Evolutionary conservation across 352 stramenopile species (phyloP).

Genomic region (Pythium volutum): DNA sequence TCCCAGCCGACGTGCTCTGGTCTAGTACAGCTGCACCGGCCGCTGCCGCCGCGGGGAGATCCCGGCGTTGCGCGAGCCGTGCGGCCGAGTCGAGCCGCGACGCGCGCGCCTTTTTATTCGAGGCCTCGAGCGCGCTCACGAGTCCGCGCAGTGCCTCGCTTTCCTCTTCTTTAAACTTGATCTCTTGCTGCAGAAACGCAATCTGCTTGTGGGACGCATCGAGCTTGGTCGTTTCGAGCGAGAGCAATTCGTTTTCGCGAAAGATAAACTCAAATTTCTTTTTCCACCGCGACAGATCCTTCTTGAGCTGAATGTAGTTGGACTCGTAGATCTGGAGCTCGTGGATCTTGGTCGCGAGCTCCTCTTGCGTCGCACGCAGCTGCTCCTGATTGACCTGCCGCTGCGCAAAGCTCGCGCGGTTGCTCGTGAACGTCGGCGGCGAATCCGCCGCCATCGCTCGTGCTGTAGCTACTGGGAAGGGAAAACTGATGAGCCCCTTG

Average conservation of each 20-base stretch:
- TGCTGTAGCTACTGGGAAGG: not conserved
- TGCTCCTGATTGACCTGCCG: conserved; percentile 55
- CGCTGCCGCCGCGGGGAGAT: conserved; percentile 26
- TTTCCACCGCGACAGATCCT: conserved; percentile 77
- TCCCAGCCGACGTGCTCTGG: conserved; percentile 9
- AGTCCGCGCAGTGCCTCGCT: conserved; percentile 65
- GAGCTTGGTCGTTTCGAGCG: conserved; percentile 81
- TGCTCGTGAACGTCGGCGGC: conserved; percentile 46
- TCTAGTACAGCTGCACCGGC: conserved; percentile 32
- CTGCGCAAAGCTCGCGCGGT: conserved; percentile 63
- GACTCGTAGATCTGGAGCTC: conserved; percentile 81
- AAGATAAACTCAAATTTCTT: conserved; percentile 89
- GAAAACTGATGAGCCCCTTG: not conserved
- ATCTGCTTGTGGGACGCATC: conserved; percentile 82
- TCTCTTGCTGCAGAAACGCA: conserved; percentile 78
- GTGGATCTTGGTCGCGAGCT: conserved; percentile 71
- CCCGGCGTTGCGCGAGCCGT: conserved; percentile 25
- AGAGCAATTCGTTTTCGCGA: conserved; percentile 81
- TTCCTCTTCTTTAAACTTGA: conserved; percentile 85
- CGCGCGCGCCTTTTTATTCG: conserved; percentile 79
- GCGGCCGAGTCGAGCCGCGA: conserved; percentile 57
- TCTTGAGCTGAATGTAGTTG: conserved; percentile 77
- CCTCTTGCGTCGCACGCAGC: conserved; percentile 72
- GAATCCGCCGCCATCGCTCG: conserved; percentile 19
- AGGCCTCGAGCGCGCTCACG: conserved; percentile 68